Percentiles rank a stretch among this genome's conserved stretches.
Conservation (phyloP, 768 basidiomycete genomes). For the Russula griseocarnosa region DNA sequence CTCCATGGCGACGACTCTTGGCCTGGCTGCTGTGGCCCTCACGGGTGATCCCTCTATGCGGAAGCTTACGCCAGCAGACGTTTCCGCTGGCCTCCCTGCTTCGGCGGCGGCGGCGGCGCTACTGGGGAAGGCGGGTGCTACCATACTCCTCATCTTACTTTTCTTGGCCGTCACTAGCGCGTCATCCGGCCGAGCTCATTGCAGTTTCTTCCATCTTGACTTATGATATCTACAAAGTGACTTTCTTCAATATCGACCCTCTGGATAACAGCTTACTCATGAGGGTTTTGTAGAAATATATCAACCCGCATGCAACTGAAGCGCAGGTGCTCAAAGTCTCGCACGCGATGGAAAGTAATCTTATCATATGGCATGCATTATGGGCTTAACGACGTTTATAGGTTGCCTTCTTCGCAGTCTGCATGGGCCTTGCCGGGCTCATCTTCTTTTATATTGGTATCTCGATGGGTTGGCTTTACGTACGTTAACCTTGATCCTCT, state of each 20-base stretch:
- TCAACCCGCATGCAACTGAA: conserved; percentile 80
- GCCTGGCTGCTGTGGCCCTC: conserved; percentile 83
- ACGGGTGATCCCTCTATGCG: conserved; percentile 54
- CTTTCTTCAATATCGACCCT: not conserved
- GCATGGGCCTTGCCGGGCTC: conserved; percentile 78
- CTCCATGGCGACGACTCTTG: conserved; percentile 80
- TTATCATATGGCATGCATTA: not conserved
- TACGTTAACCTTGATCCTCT: conserved; percentile 38
- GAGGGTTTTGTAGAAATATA: conserved; percentile 49
- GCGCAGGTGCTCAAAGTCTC: conserved; percentile 64
- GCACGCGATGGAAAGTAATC: conserved; percentile 52
- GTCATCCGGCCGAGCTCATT: conserved; percentile 86
- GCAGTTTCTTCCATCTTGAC: conserved; percentile 82
- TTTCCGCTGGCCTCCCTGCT: conserved; percentile 85
- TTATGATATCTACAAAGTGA: conserved; percentile 79
- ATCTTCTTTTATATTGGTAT: conserved; percentile 90
- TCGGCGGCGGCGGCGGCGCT: conserved; percentile 80
- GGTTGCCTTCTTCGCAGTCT: conserved; percentile 66
- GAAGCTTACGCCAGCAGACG: conserved; percentile 53
- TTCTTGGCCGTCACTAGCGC: conserved; percentile 87
- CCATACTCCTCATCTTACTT: conserved; percentile 71
- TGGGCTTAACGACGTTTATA: not conserved
- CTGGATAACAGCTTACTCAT: not conserved
- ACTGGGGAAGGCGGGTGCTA: conserved; percentile 74
- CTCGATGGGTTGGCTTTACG: conserved; percentile 92